phyloP scores from a whole-genome alignment of 2,329 filamentous ascomycete genomes.

The Akanthomyces uredinophilus region DNA sequence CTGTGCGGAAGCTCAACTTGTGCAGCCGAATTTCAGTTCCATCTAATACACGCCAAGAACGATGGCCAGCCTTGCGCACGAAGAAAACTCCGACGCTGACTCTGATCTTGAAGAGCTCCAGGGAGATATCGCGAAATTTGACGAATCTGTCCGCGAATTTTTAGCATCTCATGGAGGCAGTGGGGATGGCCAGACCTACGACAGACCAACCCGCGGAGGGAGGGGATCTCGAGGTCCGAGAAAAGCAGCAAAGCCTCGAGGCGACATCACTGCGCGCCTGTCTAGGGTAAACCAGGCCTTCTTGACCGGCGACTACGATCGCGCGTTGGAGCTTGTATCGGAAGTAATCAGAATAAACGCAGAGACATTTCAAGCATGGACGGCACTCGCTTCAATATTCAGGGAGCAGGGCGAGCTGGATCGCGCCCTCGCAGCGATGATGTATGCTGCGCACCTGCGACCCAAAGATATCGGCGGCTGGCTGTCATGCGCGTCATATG shows the following conservation, averaged over 20 bases:
- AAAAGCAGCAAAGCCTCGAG: conserved; percentile 62
- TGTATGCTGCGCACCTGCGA: conserved; percentile 58
- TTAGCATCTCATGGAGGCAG: conserved; percentile 33
- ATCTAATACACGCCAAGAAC: neutral
- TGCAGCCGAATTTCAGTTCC: neutral
- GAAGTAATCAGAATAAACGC: conserved; percentile 65
- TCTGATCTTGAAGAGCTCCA: conserved; percentile 41
- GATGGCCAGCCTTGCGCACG: neutral
- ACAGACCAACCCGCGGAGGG: conserved; percentile 20
- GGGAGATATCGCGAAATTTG: conserved; percentile 39
- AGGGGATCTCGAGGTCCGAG: conserved; percentile 41
- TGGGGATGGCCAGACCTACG: conserved; percentile 13
- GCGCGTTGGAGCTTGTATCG: conserved; percentile 52
- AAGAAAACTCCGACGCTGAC: conserved; percentile 35
- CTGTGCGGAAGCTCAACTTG: neutral
- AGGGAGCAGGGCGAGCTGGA: conserved; percentile 53
- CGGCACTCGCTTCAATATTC: conserved; percentile 55
- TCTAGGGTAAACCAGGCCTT: conserved; percentile 64
- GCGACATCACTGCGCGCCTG: conserved; percentile 65
- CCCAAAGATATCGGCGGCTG: conserved; percentile 56
- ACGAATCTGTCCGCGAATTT: conserved; percentile 38
- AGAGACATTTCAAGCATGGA: conserved; percentile 62
- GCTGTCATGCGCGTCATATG: conserved; percentile 55
- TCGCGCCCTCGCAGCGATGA: conserved; percentile 53
- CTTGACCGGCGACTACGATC: conserved; percentile 54